These are phyloP conservation scores for Syncephalastrum racemosum DNA, from an alignment of 371 early-diverging fungal genomes.

Conservation along the genomic window DNA sequence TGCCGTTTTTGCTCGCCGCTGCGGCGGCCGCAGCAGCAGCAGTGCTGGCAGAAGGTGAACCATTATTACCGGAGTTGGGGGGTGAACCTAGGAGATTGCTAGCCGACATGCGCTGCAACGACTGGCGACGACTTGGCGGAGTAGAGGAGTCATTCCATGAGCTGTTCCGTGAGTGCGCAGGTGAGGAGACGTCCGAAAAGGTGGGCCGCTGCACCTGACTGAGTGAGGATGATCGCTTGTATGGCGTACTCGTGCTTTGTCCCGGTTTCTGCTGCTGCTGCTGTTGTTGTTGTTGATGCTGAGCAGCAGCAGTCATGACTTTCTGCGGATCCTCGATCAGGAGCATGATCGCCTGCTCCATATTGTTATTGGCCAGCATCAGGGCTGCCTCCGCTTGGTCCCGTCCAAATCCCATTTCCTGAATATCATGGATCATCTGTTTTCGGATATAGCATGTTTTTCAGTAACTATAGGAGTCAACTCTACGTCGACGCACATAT, in stretches of 20 bases:
- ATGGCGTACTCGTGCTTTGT: slow-evolving; percentile 14
- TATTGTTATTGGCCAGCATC: slow-evolving; percentile 49
- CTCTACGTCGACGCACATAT: too few relatives aligned
- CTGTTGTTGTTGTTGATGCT: slow-evolving; percentile 21
- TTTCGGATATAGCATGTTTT: slow-evolving; percentile 3
- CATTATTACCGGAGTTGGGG: slow-evolving; percentile 1
- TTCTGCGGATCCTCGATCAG: slow-evolving; percentile 60
- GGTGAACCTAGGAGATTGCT: slow-evolving; percentile 13
- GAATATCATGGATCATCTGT: slow-evolving; percentile 47
- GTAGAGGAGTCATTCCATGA: slow-evolving; percentile 14
- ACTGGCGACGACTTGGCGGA: slow-evolving; percentile 21
- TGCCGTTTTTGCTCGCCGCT: slow-evolving; percentile 21
- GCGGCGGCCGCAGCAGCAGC: background rate
- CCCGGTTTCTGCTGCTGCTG: slow-evolving; percentile 11
- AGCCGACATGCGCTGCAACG: slow-evolving; percentile 19
- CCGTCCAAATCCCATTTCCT: slow-evolving; percentile 71
- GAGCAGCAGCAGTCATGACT: slow-evolving; percentile 45
- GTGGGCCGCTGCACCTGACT: slow-evolving; percentile 25
- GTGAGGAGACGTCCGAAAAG: slow-evolving; percentile 11
- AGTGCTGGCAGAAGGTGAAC: background rate
- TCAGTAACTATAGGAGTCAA: too few relatives aligned
- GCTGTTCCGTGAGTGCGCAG: slow-evolving; percentile 27
- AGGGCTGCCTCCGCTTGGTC: slow-evolving; percentile 69
- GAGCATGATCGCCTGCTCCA: slow-evolving; percentile 63
- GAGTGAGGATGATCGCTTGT: slow-evolving; percentile 29